Percentiles rank a stretch among this genome's conserved stretches.
phyloP scores from a whole-genome alignment of 805 yeast genomes.

The Yamadazyma takamatsuzukensis region DNA sequence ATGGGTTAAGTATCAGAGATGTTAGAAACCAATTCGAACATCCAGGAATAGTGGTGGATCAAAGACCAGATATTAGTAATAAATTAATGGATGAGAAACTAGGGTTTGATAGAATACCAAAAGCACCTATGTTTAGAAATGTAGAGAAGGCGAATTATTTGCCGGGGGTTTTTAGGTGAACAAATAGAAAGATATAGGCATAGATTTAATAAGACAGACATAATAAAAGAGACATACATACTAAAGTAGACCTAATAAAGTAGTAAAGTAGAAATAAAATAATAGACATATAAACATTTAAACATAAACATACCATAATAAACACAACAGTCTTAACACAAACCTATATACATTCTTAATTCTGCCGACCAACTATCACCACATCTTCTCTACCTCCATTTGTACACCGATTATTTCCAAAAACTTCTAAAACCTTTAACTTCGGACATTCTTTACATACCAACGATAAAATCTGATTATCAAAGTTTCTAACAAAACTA shows the following conservation, averaged over 20 bases:
- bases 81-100: slow-evolving; percentile 18
- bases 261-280: too few relatives aligned
- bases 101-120: slow-evolving; percentile 22
- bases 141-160: slow-evolving; percentile 64
- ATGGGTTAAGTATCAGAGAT: slow-evolving; percentile 1
- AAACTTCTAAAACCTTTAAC: slow-evolving; percentile 68
- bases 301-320: too few relatives aligned
- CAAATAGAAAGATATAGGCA: too few relatives aligned
- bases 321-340: too few relatives aligned
- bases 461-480: slow-evolving; percentile 60
- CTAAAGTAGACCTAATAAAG: neutral
- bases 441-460: slow-evolving; percentile 59
- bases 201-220: slow-evolving; percentile 6
- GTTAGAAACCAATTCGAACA: slow-evolving; percentile 6
- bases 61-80: slow-evolving; percentile 34
- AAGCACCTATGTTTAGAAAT: slow-evolving; percentile 57
- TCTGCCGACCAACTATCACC: slow-evolving; percentile 70
- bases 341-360: slow-evolving; percentile 17
- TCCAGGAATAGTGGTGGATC: slow-evolving; percentile 33
- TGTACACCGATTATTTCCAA: slow-evolving; percentile 72
- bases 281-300: too few relatives aligned
- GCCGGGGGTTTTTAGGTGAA: too few relatives aligned
- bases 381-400: slow-evolving; percentile 52
- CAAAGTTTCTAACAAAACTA: slow-evolving; percentile 77
- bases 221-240: too few relatives aligned